Conservation (phyloP, 495 filamentous ascomycete genomes). For the Aspergillus carlsbadensis region DNA sequence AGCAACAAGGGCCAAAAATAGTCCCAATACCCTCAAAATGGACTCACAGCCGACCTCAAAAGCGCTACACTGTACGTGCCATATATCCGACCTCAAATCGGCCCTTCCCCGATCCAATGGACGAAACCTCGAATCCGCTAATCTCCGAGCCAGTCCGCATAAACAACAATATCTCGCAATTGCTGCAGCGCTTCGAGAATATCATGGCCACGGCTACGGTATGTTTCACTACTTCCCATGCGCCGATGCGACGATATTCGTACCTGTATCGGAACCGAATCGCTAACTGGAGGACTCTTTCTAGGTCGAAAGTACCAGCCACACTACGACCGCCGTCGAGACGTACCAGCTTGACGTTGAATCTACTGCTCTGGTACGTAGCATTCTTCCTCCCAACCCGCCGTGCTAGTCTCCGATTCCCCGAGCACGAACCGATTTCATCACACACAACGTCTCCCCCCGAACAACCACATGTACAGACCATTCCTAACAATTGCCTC, state of each 20-base stretch:
- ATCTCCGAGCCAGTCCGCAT: slow-evolving; percentile 50
- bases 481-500: background rate
- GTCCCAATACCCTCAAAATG: slow-evolving; percentile 21
- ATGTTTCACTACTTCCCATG: slow-evolving; percentile 11
- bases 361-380: slow-evolving; percentile 59
- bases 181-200: slow-evolving; percentile 62
- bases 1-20: background rate
- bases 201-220: slow-evolving; percentile 60
- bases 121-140: background rate
- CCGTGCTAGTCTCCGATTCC: no score
- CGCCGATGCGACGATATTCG: background rate
- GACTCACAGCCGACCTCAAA: slow-evolving; percentile 39
- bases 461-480: no score
- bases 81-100: background rate
- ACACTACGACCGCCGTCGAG: slow-evolving; percentile 53
- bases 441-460: no score
- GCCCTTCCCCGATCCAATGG: background rate
- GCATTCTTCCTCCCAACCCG: background rate
- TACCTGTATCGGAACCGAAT: background rate
- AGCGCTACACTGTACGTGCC: slow-evolving; percentile 36
- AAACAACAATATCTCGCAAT: slow-evolving; percentile 50
- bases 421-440: no score
- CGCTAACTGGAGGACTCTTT: background rate
- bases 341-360: slow-evolving; percentile 64
- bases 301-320: slow-evolving; percentile 39